Evolutionary conservation across 805 yeast species (phyloP), one percentile per base, ranked within the genome.

Genomic region (Candida vartiovaarae): DNA sequence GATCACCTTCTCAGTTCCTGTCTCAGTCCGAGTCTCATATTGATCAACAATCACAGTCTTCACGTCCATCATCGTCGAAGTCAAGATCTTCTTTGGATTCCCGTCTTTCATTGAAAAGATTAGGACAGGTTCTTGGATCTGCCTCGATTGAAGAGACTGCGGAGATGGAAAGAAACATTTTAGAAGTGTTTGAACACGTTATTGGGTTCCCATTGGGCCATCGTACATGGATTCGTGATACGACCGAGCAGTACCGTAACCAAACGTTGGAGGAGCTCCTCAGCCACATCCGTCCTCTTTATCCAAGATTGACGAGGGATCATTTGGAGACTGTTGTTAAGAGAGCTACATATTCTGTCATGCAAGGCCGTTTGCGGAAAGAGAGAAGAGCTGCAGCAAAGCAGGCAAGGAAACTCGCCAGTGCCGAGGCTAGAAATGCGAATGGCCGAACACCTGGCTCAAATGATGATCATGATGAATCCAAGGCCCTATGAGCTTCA

Each of bases 201-300:
- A 70, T 86, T 42, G 80, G 83, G 4, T 87, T 85, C 62, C 79
- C 82, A 28, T 60, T 88, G 28, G 95, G 95, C 5, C 74, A 78
- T 49, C 76, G 77, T 55, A 84, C 95, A 0, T 88, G 96, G 95
- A 80, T 85, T 36, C 71, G 95, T 49, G 95, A 84, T 55, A 84
- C 93, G 0, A 69, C 75, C 1, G 72, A 70, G 41, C 64, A 61
- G 4, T 74, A 75, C 48, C 69, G 95, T 35, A 60, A 60, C 8
- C 53, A 61, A 5, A 63, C 80, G 36, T 64, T 84, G 26, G 68
- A 68, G 26, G 64, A 70, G 40, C 68, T 88, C 39, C 66, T 72
- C 53, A 53, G 55, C 6, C 66, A 72, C 44, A 54, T 51, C 5
- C 32, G 34, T 8, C 50, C 49, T 20, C 36, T 28, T 4, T 52